These are phyloP conservation scores for Furcasterigmium furcatum DNA, from an alignment of 2,329 filamentous ascomycete genomes.

Conservation along the genomic window DNA sequence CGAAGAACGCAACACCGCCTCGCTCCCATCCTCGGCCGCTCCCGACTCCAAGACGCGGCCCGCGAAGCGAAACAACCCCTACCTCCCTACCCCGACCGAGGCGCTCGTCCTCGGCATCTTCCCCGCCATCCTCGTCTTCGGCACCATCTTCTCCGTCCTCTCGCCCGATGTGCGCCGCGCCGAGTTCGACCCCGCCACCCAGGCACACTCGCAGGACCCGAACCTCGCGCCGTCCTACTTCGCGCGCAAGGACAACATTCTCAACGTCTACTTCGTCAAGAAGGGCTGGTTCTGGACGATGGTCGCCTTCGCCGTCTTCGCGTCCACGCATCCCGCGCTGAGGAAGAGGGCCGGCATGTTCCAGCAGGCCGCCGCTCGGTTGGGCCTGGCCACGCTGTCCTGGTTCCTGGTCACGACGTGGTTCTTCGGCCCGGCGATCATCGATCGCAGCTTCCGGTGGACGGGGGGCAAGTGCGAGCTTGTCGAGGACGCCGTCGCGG, in stretches of 20 bases:
- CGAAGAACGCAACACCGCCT: constrained; percentile 11
- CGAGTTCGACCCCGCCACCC: constrained; percentile 58
- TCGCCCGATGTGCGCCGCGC: constrained; percentile 67
- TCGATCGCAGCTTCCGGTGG: constrained; percentile 85
- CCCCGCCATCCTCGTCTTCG: constrained; percentile 74
- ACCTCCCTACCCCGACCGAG: constrained; percentile 69
- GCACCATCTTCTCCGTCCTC: constrained; percentile 75
- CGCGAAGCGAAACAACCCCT: constrained; percentile 46
- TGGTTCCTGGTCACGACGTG: constrained; percentile 94
- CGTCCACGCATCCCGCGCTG: constrained; percentile 62
- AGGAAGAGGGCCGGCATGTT: constrained; percentile 10
- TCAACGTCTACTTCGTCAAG: constrained; percentile 95
- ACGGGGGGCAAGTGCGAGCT: constrained; percentile 82
- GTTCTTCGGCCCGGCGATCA: constrained; percentile 89
- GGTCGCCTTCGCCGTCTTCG: constrained; percentile 66
- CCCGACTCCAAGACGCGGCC: constrained; percentile 4
- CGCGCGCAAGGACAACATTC: constrained; percentile 86
- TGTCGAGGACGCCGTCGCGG: constrained; percentile 41
- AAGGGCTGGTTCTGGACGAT: constrained; percentile 92
- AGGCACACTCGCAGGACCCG: constrained; percentile 58
- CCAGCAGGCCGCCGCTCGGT: constrained; percentile 60
- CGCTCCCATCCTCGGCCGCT: constrained; percentile 7
- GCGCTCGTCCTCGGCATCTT: constrained; percentile 65
- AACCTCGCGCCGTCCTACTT: constrained; percentile 76
- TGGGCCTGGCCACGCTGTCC: constrained; percentile 66